phyloP scores from a whole-genome alignment of 1,284 basidiomycete species.

The Anthracocystis walkeri region DNA sequence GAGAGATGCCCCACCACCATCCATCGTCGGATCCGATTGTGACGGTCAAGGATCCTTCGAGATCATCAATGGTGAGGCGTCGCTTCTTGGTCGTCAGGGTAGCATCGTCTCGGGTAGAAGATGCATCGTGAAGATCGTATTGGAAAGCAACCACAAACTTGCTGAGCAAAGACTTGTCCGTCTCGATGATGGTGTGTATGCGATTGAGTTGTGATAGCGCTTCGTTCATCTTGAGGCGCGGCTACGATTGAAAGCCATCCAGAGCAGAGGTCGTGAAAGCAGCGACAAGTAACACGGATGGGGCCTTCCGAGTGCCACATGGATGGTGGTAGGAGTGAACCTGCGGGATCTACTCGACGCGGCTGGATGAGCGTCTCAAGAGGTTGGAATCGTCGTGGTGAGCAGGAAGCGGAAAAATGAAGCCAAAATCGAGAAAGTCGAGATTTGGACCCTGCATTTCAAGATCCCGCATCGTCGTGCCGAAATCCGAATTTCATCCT shows the following conservation, averaged over 20 bases:
- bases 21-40: constrained; percentile 18
- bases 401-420: background rate
- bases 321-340: background rate
- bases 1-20: constrained; percentile 22
- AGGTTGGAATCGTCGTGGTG: background rate
- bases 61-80: background rate
- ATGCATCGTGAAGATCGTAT: background rate
- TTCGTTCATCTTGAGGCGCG: constrained; percentile 8
- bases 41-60: background rate
- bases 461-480: background rate
- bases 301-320: background rate
- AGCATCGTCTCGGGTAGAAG: background rate
- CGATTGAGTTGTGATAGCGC: constrained; percentile 12
- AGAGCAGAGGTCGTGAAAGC: background rate
- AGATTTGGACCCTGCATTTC: constrained; percentile 27
- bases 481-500: constrained; percentile 11
- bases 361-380: background rate
- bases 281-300: background rate
- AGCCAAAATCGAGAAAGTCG: background rate
- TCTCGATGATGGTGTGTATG: constrained; percentile 20
- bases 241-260: background rate
- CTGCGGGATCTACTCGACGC: background rate
- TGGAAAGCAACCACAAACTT: constrained; percentile 10
- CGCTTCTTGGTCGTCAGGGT: background rate
- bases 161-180: background rate